Evolutionary conservation across 371 early-diverging fungal species (phyloP), one percentile per base, ranked within the genome.

Genomic region (Mortierella sp.): DNA sequence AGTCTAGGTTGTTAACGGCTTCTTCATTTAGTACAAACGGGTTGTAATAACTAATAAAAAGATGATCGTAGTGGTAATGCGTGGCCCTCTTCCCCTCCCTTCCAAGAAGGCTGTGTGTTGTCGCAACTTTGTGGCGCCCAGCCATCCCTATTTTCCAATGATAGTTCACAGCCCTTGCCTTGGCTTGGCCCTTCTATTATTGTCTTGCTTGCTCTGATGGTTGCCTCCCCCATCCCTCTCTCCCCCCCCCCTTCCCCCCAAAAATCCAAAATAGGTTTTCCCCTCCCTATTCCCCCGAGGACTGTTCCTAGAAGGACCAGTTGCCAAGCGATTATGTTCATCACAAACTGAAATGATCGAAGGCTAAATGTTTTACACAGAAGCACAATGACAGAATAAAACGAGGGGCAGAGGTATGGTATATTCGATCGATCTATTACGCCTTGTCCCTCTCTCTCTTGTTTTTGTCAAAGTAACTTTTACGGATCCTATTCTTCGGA

Each of bases 181-280:
- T 61, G 61, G 61, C 61, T 61, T 34, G 31, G 37, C 9, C 31
- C 37, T 14, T 61, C 61, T 61, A 61, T 61, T 61, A 31, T 61
- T 61, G 61, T 61, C 61, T 19, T n/a, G n/a, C 34, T 34, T 11
- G 11, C 58, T 52, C 34, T 19, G n/a, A n/a, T n/a, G n/a, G n/a
- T 11, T 34, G 9, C 31, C 19, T 8, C 16, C 31, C 19, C 2
- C 34, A 7, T 37, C 61, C 22, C 8, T 31, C 39, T 55, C 16
- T 1, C 16, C 22, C 58, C 61, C 34, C 61, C 61, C 39, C 31
- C 16, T 1, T 19, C 22, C 58, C 61, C 34, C 61, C 61, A 39
- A 61, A 61, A 61, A 39, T 61, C 61, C 61, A 61, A 61, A 61
- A 61, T 61, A 61, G 61, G 34, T 61, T 58, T 58, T 61, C 58